phyloP scores from a whole-genome alignment of 441 rosid genomes.

The Monsonia emarginata region DNA sequence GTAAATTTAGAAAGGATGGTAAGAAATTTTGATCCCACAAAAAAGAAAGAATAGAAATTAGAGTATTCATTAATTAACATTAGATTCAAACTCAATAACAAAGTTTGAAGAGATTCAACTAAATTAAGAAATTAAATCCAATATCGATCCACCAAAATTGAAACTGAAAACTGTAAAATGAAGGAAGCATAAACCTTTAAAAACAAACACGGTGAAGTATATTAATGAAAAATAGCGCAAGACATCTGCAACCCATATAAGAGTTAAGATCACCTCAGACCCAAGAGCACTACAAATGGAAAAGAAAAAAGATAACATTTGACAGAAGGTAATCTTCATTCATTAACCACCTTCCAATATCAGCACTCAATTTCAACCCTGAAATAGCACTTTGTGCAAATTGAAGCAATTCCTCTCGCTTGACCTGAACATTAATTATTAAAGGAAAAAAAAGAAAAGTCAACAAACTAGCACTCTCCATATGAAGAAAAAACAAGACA shows the following conservation, averaged over 20 bases:
- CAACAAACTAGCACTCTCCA: slow-evolving; percentile 16
- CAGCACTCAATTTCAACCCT: slow-evolving; percentile 80
- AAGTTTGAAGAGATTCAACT: no score
- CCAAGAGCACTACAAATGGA: background rate
- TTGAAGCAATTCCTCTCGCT: slow-evolving; percentile 93
- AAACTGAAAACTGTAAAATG: no score
- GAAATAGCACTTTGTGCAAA: slow-evolving; percentile 83
- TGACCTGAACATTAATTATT: slow-evolving; percentile 45
- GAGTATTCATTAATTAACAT: no score
- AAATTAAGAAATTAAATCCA: no score
- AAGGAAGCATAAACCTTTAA: background rate
- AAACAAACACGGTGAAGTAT: background rate
- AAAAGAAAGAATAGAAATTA: no score
- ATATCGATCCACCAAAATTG: no score
- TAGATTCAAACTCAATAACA: no score
- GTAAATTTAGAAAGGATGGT: background rate
- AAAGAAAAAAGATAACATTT: background rate
- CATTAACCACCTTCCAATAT: slow-evolving; percentile 54
- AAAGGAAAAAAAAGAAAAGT: background rate
- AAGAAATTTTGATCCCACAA: no score
- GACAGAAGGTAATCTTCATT: background rate
- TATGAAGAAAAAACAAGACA: background rate
- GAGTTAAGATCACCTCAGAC: background rate
- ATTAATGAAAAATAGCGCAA: background rate
- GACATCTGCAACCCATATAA: slow-evolving; percentile 9